Percentiles rank a stretch among this genome's conserved stretches.
Evolutionary conservation across 345 rosid genomes (phyloP).

Genomic region (Euphorbia tirucalli): DNA sequence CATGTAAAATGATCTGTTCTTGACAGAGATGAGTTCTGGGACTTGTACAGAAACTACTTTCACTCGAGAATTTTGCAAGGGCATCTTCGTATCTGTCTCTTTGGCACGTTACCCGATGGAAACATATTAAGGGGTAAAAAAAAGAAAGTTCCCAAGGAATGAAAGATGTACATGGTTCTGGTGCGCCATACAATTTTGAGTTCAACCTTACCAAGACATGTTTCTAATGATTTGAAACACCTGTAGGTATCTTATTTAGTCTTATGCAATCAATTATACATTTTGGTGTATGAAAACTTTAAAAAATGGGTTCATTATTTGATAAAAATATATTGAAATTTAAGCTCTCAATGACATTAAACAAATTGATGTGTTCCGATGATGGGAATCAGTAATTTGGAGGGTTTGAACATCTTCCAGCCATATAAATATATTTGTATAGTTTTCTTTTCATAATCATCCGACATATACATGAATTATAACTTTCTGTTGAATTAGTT

Average conservation of each 20-base stretch:
- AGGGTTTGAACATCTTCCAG: too few species aligned
- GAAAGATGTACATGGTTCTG: neutral
- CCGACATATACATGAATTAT: too few species aligned
- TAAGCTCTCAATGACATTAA: too few species aligned
- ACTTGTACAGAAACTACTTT: constrained; percentile 68
- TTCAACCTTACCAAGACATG: neutral
- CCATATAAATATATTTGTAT: too few species aligned
- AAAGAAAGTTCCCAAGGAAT: constrained; percentile 22
- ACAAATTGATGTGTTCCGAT: too few species aligned
- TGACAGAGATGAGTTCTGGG: constrained; percentile 89
- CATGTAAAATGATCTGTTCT: neutral
- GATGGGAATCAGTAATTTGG: too few species aligned
- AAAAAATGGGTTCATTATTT: neutral
- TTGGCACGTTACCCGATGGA: constrained; percentile 49
- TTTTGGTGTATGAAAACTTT: neutral
- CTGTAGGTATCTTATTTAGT: too few species aligned
- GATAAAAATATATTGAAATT: too few species aligned
- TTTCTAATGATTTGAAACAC: neutral
- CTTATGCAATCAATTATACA: too few species aligned
- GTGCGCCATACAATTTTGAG: neutral
- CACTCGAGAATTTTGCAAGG: constrained; percentile 57
- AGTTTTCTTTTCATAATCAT: too few species aligned
- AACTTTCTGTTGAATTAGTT: too few species aligned
- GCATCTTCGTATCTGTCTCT: constrained; percentile 55
- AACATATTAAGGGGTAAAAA: constrained; percentile 33